Conservation (phyloP, 768 basidiomycete species). For the Strobilomyces dryophilus region DNA sequence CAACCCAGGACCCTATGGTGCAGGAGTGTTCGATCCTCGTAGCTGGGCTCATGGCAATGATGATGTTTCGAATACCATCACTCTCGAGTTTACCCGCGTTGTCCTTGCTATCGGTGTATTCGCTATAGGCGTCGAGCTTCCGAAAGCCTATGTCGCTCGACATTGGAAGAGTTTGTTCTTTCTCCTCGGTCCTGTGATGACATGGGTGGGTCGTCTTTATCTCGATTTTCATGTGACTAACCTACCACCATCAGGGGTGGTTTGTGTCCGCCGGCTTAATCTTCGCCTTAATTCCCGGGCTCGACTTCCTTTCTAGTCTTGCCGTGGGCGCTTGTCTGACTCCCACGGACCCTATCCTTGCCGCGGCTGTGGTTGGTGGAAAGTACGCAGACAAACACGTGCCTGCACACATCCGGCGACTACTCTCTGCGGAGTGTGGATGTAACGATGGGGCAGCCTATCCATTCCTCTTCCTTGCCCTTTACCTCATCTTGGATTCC, state of each 20-base stretch:
- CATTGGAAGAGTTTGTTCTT: slow-evolving; percentile 91
- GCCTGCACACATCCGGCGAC: slow-evolving; percentile 68
- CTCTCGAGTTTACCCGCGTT: slow-evolving; percentile 85
- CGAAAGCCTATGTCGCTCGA: slow-evolving; percentile 89
- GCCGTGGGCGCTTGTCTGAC: slow-evolving; percentile 92
- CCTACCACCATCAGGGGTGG: slow-evolving; percentile 64
- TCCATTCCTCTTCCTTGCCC: slow-evolving; percentile 85
- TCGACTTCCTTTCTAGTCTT: slow-evolving; percentile 85
- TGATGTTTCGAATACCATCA: slow-evolving; percentile 64
- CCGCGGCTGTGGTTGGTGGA: slow-evolving; percentile 71
- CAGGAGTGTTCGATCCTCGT: slow-evolving; percentile 77
- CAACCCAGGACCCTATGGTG: slow-evolving; percentile 71
- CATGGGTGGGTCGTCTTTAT: slow-evolving; percentile 56
- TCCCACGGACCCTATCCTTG: slow-evolving; percentile 56
- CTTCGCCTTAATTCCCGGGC: slow-evolving; percentile 83
- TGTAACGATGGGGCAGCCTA: slow-evolving; percentile 98
- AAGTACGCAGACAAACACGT: slow-evolving; percentile 99
- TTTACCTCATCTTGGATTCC: slow-evolving; percentile 77
- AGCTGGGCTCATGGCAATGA: slow-evolving; percentile 57
- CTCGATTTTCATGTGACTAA: background rate
- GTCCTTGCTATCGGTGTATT: slow-evolving; percentile 97
- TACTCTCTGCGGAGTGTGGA: slow-evolving; percentile 74
- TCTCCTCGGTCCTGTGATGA: slow-evolving; percentile 78
- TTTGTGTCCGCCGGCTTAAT: slow-evolving; percentile 89
- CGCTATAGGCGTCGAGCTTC: slow-evolving; percentile 96